Conservation (phyloP, 305 asterid species). For the Fraxinus angustifolia region DNA sequence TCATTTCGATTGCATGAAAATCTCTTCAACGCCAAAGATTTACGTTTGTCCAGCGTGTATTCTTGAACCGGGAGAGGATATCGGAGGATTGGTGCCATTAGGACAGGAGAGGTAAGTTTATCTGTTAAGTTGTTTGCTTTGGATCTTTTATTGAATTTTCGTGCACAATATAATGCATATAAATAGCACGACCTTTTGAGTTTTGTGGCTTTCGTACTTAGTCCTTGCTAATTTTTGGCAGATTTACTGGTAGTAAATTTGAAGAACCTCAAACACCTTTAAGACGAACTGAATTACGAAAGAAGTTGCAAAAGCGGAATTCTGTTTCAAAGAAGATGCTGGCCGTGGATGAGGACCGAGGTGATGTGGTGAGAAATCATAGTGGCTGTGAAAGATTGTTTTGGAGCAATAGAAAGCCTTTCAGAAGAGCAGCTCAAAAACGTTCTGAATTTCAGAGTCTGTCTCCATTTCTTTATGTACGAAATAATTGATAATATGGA, state of each 20-base stretch:
- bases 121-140: background rate
- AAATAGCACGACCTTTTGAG: background rate
- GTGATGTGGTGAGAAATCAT: slow-evolving; percentile 23
- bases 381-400: slow-evolving; percentile 44
- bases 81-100: slow-evolving; percentile 25
- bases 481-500: slow-evolving; percentile 25
- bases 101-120: slow-evolving; percentile 51
- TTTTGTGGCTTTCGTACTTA: background rate
- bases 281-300: slow-evolving; percentile 51
- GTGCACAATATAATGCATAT: background rate
- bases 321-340: slow-evolving; percentile 22
- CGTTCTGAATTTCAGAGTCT: slow-evolving; percentile 54
- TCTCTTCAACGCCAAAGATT: slow-evolving; percentile 61
- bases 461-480: slow-evolving; percentile 60
- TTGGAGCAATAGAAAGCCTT: slow-evolving; percentile 76
- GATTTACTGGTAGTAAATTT: slow-evolving; percentile 44
- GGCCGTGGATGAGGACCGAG: slow-evolving; percentile 19
- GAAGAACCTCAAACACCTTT: slow-evolving; percentile 92
- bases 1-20: slow-evolving; percentile 84
- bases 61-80: slow-evolving; percentile 37
- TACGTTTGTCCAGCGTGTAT: slow-evolving; percentile 86
- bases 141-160: background rate
- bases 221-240: slow-evolving; percentile 27
- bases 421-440: slow-evolving; percentile 62
- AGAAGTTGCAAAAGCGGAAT: slow-evolving; percentile 41